Conservation (phyloP, 495 filamentous ascomycete genomes). For the Neurospora sp. region DNA sequence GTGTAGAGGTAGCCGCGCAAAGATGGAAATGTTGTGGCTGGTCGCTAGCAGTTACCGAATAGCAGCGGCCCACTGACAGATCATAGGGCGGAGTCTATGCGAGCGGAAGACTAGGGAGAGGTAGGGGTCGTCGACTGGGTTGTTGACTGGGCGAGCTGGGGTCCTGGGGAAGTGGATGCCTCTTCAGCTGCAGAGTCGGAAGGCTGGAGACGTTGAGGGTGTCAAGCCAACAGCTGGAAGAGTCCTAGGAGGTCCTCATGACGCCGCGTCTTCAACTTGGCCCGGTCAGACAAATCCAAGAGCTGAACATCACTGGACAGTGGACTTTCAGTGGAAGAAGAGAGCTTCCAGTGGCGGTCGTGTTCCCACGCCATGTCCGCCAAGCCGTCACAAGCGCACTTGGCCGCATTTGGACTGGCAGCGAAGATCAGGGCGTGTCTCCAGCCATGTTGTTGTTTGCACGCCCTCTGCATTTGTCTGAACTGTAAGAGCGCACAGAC, state of each 20-base stretch:
- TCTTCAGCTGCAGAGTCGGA: not conserved
- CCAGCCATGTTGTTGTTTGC: not conserved
- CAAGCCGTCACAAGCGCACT: not conserved
- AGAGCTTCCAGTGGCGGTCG: not conserved
- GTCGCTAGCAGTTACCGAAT: not conserved
- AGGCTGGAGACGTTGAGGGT: not conserved
- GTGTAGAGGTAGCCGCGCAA: not conserved
- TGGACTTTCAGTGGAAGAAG: not conserved
- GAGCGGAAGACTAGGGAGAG: not conserved
- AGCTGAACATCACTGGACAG: constrained; percentile 4
- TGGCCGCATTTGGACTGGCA: not conserved
- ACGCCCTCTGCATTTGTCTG: not conserved
- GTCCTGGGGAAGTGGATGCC: not conserved
- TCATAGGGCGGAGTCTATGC: not conserved
- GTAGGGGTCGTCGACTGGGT: not conserved
- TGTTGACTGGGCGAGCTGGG: not conserved
- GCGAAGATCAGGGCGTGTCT: not conserved
- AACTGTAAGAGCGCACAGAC: constrained; percentile 2
- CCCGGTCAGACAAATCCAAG: constrained; percentile 12
- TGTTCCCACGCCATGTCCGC: not conserved
- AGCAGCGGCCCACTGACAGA: not conserved
- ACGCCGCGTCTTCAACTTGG: constrained; percentile 12
- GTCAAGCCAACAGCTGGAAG: not conserved
- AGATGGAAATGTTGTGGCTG: not conserved
- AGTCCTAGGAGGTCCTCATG: not conserved